Conservation (phyloP, 768 basidiomycete species). For the Boletus fagicola region DNA sequence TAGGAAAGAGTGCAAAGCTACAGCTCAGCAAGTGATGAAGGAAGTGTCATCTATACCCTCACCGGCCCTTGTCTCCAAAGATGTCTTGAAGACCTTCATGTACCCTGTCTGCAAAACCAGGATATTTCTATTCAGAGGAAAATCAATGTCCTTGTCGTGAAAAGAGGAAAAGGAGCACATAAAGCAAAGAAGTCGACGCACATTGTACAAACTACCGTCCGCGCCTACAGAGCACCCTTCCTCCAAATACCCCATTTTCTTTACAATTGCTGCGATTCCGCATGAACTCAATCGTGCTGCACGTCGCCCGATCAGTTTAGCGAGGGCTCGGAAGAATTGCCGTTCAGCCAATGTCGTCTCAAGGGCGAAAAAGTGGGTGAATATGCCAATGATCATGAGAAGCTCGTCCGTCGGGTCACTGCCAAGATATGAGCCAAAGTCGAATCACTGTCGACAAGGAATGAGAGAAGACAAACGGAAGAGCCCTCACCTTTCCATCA, state of each 20-base stretch:
- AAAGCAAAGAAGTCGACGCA: slow-evolving; percentile 35
- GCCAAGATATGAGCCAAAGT: slow-evolving; percentile 8
- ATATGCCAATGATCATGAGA: slow-evolving; percentile 95
- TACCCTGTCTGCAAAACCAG: slow-evolving; percentile 88
- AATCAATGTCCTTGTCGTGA: neutral
- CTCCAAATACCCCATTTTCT: slow-evolving; percentile 91
- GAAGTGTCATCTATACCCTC: slow-evolving; percentile 29
- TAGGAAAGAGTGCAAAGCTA: slow-evolving; percentile 20
- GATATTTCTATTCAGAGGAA: slow-evolving; percentile 78
- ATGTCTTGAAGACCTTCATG: slow-evolving; percentile 92
- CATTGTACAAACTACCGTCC: slow-evolving; percentile 95
- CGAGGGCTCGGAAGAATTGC: slow-evolving; percentile 94
- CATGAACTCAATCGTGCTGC: slow-evolving; percentile 91
- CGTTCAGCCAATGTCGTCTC: slow-evolving; percentile 96
- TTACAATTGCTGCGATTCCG: slow-evolving; percentile 94
- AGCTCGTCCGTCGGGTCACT: slow-evolving; percentile 97
- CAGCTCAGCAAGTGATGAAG: neutral
- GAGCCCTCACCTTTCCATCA: slow-evolving; percentile 83
- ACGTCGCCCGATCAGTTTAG: slow-evolving; percentile 83
- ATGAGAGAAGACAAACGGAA: neutral
- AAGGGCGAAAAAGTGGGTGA: slow-evolving; percentile 93
- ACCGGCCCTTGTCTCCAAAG: slow-evolving; percentile 95
- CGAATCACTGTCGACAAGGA: neutral
- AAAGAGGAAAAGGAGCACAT: neutral
- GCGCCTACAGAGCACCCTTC: slow-evolving; percentile 88